phyloP scores from a whole-genome alignment of 2,329 filamentous ascomycete genomes.

The Penicillium sp. region DNA sequence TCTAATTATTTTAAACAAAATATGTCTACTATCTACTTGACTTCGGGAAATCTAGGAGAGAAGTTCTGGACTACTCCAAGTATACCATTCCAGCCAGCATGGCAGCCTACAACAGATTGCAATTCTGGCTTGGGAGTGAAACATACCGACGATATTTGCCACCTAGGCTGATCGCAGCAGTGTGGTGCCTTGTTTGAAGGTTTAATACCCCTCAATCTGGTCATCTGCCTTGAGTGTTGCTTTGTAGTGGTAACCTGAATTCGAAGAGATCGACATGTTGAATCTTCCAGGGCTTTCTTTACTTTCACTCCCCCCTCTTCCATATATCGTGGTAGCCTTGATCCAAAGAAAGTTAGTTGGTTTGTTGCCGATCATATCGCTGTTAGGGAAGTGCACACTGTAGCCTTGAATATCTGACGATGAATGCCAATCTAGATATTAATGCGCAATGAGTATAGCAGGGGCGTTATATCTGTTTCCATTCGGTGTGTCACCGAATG shows the following conservation, averaged over 20 bases:
- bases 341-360: background rate
- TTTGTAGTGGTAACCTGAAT: background rate
- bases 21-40: background rate
- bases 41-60: background rate
- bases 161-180: background rate
- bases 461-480: background rate
- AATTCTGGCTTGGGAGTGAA: background rate
- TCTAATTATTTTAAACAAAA: too few relatives aligned
- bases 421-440: background rate
- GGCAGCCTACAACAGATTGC: background rate
- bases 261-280: background rate
- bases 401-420: background rate
- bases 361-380: background rate
- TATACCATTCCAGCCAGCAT: background rate
- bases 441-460: background rate
- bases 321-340: background rate
- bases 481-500: background rate
- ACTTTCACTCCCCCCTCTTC: background rate
- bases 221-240: background rate
- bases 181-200: background rate
- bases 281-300: background rate
- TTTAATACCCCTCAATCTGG: background rate
- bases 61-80: background rate
- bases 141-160: background rate
- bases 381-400: background rate